Evolutionary conservation across 2,329 filamentous ascomycete species (phyloP), one percentile per base, ranked within the genome.

Genomic region (Xylariaceae sp.): DNA sequence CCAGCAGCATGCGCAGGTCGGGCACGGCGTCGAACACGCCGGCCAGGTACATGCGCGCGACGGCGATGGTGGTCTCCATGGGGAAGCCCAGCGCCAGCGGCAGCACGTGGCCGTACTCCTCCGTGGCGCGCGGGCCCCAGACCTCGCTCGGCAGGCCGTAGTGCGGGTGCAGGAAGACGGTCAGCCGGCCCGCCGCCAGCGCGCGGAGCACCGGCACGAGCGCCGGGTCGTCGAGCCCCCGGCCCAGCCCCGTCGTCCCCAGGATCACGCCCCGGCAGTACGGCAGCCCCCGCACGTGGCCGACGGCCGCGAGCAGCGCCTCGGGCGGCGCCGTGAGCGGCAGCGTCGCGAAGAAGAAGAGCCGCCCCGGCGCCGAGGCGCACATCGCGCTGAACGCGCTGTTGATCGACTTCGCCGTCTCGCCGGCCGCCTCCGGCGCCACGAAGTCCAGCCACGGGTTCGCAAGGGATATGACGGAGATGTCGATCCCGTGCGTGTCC

Each of bases 371-470:
- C 54, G 87, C 81, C 41, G 77, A 69, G 5, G 74, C 77, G 73
- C 92, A 96, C 72, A 91, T 87, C 37, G 70, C 66, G 43, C 91
- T 83, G 46, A 96, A 86, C 60, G 93, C 90, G 61, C 86, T 77
- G 70, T 96, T 97, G 70, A 96, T 86, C 1, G 77, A 77, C 47
- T 74, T 67, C 1, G 91, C 91, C 42, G 86, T 84, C 24, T 73
- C 69, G 1, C 81, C 82, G 0, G 89, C 88, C 60, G 87, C 82
- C 3, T 76, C 70, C 0, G 83, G 68, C 8, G 77, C 69, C 0
- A 96, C 74, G 68, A 96, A 97, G 72, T 97, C 92, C 2, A 97
- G 81, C 92, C 92, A 97, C 0, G 92, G 92, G 67, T 97, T 97
- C 11, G 92, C 92, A 18, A 96, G 84, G 0, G 90, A 94, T 58